Percentiles rank a stretch among this genome's conserved stretches.
Conservation (phyloP, 805 yeast species). For the Deakozyma indianensis region DNA sequence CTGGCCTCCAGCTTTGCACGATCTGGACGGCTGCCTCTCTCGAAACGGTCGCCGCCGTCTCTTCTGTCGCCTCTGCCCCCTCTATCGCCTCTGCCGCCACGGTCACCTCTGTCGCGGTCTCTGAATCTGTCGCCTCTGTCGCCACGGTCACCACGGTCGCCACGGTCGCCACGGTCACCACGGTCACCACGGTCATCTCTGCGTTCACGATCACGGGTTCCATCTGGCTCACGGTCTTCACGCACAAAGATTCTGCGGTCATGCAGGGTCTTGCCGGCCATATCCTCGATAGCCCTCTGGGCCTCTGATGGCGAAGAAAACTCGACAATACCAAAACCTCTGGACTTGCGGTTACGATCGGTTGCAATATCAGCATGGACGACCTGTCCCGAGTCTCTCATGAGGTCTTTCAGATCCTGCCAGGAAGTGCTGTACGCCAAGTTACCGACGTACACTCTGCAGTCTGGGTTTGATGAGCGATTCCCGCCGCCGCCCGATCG, state of each 20-base stretch:
- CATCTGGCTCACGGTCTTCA: conserved; percentile 42
- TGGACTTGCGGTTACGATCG: conserved; percentile 59
- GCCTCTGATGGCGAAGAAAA: conserved; percentile 54
- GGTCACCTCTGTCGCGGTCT: conserved; percentile 1
- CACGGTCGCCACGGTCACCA: conserved; percentile 3
- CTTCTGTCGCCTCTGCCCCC: conserved; percentile 10
- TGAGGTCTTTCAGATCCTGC: conserved; percentile 25
- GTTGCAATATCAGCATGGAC: conserved; percentile 73
- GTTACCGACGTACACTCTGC: conserved; percentile 30
- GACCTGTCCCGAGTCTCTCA: conserved; percentile 41
- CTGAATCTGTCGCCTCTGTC: conserved; percentile 3
- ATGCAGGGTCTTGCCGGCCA: conserved; percentile 46
- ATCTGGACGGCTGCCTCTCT: conserved; percentile 9
- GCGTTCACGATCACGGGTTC: conserved; percentile 4
- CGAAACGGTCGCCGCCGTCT: conserved; percentile 14
- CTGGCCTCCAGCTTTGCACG: conserved; percentile 4
- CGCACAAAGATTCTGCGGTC: conserved; percentile 82
- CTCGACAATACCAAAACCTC: conserved; percentile 54
- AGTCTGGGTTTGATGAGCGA: conserved; percentile 22
- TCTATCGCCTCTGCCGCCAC: conserved; percentile 10
- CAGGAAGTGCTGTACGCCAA: conserved; percentile 24
- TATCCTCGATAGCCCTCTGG: conserved; percentile 51
- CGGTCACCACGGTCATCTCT: conserved; percentile 8
- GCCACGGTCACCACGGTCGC: conserved; percentile 6
- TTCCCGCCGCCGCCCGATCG: conserved; percentile 2